These are phyloP conservation scores for Reutealis trisperma DNA, from an alignment of 345 rosid genomes.

Conservation along the genomic window DNA sequence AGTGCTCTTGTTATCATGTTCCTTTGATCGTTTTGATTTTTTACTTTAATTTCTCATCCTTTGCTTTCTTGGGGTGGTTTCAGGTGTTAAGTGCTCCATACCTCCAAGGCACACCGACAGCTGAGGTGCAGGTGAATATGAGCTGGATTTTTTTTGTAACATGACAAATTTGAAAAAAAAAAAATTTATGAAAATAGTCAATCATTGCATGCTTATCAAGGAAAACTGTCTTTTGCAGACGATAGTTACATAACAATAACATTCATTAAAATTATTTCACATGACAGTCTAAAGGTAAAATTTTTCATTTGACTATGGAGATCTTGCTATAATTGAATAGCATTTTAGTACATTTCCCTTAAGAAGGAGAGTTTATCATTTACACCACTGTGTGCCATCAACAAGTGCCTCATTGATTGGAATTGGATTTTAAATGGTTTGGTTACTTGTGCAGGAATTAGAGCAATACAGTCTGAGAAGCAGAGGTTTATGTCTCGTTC, in stretches of 20 bases:
- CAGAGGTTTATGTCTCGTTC: slow-evolving; percentile 87
- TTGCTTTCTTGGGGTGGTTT: slow-evolving; percentile 27
- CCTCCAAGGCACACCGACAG: slow-evolving; percentile 57
- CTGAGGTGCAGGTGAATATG: slow-evolving; percentile 55
- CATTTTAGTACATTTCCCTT: too few species aligned
- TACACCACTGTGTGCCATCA: background rate
- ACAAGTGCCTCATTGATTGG: background rate
- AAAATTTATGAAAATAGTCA: background rate
- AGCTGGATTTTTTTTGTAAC: background rate
- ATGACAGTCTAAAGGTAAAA: background rate
- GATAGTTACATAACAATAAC: background rate
- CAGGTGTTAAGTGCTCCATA: slow-evolving; percentile 97
- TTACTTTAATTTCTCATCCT: slow-evolving; percentile 8
- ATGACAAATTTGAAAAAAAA: background rate
- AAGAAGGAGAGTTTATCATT: too few species aligned
- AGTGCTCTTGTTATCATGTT: background rate
- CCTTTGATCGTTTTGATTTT: background rate
- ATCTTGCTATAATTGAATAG: background rate
- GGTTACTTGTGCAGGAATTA: slow-evolving; percentile 41
- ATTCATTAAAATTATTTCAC: background rate
- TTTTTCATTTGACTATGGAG: background rate
- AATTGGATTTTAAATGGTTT: background rate
- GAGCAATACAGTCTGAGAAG: slow-evolving; percentile 62
- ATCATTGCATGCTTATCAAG: background rate
- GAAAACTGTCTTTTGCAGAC: background rate